These are phyloP conservation scores for Diversispora eburnea DNA, from an alignment of 192 early-diverging fungal species.

Conservation along the genomic window DNA sequence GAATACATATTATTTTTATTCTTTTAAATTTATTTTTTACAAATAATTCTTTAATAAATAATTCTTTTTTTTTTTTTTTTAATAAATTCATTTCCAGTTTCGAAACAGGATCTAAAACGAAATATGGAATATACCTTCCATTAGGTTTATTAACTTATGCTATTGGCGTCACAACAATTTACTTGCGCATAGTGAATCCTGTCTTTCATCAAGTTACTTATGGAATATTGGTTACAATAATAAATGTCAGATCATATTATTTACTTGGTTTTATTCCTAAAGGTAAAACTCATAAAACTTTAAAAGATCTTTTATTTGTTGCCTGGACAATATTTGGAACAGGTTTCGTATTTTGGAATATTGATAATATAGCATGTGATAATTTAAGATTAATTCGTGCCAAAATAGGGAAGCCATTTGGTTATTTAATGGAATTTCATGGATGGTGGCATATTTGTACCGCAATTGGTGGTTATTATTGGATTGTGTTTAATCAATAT, in stretches of 20 bases:
- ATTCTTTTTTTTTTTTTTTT: conserved; percentile 17
- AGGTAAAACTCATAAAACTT: conserved; percentile 16
- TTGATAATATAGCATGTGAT: conserved; percentile 73
- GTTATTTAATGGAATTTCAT: conserved; percentile 58
- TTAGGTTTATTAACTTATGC: conserved; percentile 53
- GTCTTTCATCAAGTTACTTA: conserved; percentile 69
- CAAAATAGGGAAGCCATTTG: conserved; percentile 46
- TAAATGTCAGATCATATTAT: conserved; percentile 47
- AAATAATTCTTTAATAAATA: not conserved
- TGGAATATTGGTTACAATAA: conserved; percentile 47
- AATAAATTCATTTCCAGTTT: conserved; percentile 37
- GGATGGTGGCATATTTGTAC: conserved; percentile 68
- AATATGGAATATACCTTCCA: conserved; percentile 41
- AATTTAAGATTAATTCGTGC: conserved; percentile 47
- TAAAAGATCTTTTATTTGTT: conserved; percentile 34
- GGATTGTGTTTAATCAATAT: conserved; percentile 56
- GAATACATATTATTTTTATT: too few species aligned
- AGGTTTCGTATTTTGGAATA: conserved; percentile 71
- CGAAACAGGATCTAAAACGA: conserved; percentile 43
- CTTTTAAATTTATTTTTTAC: too few species aligned
- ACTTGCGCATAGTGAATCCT: conserved; percentile 64
- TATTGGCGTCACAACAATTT: conserved; percentile 49
- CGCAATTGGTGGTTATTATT: conserved; percentile 51
- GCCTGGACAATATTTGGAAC: conserved; percentile 45
- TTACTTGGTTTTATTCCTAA: conserved; percentile 37